phyloP scores from a whole-genome alignment of 2,329 filamentous ascomycete species.

The Xylaria hypoxylon region DNA sequence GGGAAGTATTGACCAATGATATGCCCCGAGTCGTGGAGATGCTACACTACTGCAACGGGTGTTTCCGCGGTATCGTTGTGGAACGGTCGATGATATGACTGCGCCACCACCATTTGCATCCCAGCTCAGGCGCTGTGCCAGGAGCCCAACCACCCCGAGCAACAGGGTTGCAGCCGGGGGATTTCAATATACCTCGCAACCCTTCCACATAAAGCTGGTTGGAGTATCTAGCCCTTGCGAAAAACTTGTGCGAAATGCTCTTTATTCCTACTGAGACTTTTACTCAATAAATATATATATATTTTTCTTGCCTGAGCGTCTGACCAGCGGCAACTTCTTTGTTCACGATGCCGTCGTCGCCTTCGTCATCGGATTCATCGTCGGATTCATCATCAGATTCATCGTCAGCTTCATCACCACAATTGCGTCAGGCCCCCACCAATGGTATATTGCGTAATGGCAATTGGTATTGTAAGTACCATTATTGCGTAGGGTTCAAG shows the following conservation, averaged over 20 bases:
- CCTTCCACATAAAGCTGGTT: not conserved
- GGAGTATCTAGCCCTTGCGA: no score
- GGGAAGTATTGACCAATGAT: constrained; percentile 21
- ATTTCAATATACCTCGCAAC: not conserved
- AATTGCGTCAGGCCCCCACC: constrained; percentile 19
- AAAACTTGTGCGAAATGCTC: not conserved
- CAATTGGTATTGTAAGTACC: constrained; percentile 57
- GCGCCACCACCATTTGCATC: constrained; percentile 25
- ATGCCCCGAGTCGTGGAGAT: not conserved
- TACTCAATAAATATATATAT: not conserved
- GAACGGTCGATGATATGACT: constrained; percentile 1
- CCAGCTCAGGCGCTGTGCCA: constrained; percentile 29
- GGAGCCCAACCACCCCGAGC: not conserved
- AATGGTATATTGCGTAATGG: constrained; percentile 50
- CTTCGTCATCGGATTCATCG: constrained; percentile 29
- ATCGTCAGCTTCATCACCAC: constrained; percentile 26
- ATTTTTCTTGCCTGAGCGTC: not conserved
- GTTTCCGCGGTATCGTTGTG: constrained; percentile 10
- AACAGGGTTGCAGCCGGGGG: not conserved
- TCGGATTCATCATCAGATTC: constrained; percentile 28
- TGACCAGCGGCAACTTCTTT: not conserved
- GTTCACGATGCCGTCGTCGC: constrained; percentile 1
- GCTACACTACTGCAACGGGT: constrained; percentile 6
- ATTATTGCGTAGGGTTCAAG: not conserved
- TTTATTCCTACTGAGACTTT: not conserved